These are phyloP conservation scores for Aspergillus fumigatiaffinis DNA, from an alignment of 2,329 filamentous ascomycete species.

Conservation along the genomic window DNA sequence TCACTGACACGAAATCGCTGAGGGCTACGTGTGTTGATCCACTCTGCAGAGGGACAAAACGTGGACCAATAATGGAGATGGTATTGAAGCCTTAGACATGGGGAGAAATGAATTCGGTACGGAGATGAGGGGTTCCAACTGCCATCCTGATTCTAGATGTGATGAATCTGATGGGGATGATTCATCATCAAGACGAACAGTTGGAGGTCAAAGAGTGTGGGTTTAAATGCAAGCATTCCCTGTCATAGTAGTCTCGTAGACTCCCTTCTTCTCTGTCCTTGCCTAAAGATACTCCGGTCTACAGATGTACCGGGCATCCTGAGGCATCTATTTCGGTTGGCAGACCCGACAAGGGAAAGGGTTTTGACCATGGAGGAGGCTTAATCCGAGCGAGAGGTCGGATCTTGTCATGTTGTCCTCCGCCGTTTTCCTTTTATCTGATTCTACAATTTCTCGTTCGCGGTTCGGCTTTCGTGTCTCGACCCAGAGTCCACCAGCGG, in stretches of 20 bases:
- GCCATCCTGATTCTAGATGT: background rate
- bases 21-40: slow-evolving; percentile 5
- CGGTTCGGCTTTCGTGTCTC: background rate
- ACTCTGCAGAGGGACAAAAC: slow-evolving; percentile 11
- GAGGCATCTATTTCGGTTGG: background rate
- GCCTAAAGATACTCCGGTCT: background rate
- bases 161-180: background rate
- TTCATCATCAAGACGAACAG: background rate
- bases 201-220: background rate
- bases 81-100: background rate
- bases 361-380: background rate
- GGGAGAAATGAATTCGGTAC: background rate
- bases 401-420: too few relatives aligned
- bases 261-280: background rate
- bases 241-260: background rate
- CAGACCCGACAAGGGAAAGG: background rate
- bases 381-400: background rate
- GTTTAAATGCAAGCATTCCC: background rate
- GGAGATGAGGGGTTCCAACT: slow-evolving; percentile 3
- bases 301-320: background rate
- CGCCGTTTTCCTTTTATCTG: background rate
- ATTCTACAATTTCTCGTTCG: background rate
- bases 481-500: background rate
- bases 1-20: background rate
- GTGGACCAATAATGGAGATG: slow-evolving; percentile 20